Evolutionary conservation across 225 moss, liverwort and hornwort genomes (phyloP), one percentile per base, ranked within the genome.

Genomic region (Bryoerythrophyllum caledonicum): DNA sequence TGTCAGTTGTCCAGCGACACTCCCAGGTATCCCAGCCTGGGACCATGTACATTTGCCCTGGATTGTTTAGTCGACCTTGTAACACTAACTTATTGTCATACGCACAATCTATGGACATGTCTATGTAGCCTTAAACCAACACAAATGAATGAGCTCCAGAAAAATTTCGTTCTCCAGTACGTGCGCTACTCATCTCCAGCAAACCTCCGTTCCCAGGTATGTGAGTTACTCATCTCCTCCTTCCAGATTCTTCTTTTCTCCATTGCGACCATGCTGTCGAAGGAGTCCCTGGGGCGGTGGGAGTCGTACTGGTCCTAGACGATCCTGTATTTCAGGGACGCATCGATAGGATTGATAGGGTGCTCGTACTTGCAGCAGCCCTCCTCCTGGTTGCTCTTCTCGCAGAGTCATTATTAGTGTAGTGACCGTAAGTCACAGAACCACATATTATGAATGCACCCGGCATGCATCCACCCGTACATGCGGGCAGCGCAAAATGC

Each of bases 291-390:
- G 1, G 19, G 40, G 25, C 17, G 14, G 57, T 26, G 57, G 34
- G 34, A 34, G 68, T 40, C 24, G 2, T 70, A 4, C 32, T 70
- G 70, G 0, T 40, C 24, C 70, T 40, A 70, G 11, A 70, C 24
- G 55, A 70, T 2, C 57, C 57, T 70, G 70, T 56, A 56, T 4
- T 57, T 70, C 9, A 70, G 70, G 5, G 25, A 40, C 0, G 14
- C 26, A 11, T 70, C 70, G 8, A 10, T 57, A 38, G 70, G 70
- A 19, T 70, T 57, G 70, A 25, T 56, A 26, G 70, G 40, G 57
- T 16, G 57, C 3, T 25, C 1, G 3, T 57, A 70, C 56, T 26
- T 10, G 17, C 70, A 70, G 2, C 70, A n/a, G n/a, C n/a, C 70
- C 1, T 40, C 70, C 11, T 70, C 70, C 40, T 70, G 16, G 10